Base-by-base conservation (phyloP, 768 basidiomycete genomes). In the Collybia sp. region DNA sequence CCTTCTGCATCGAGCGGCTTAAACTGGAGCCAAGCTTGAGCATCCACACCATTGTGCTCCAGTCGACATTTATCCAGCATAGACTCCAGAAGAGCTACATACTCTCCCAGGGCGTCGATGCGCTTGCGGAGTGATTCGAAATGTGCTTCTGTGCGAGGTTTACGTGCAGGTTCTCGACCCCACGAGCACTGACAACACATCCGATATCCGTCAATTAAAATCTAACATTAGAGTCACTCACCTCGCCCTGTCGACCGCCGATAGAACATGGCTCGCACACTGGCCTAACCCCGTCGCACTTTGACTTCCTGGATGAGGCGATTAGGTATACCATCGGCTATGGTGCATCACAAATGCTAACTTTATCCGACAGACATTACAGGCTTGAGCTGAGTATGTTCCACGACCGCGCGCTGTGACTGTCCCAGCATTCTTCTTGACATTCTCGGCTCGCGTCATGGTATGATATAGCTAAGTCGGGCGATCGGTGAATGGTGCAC, bases 241-340 rank as follows among this genome's bases (percentile, higher is more conserved):
- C 72, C 58, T 75, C 72, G 42, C 59, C 59, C 32, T 60, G 54
- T 42, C 72, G 66, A 6, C 71, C 72, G 43, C 63, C 61, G 12
- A 46, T 45, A 30, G 58, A 52, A 54, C 75, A 76, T 15, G 70
- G 63, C 40, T 62, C 58, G 50, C 75, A 77, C 25, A 66, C 55
- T 33, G 75, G 75, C 50, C 68, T 69, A 36, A 53, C 52, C 20
- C 72, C 75, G 50, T 72, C 71, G 57, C 75, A 77, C 53, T 69
- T 73, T 11, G 65, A 69, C 52, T 74, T 75, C 56, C 74, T 75
- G 53, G 20, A 35, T 30, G 36, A 44, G 25, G 17, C 11, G 25
- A n/a, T 25, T 18, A 39, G 31, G 17, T 37, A 36, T 42, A 12
- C 40, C 32, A 46, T 42, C 10, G 43, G 30, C 33, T 48, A 46